Evolutionary conservation across 2,329 filamentous ascomycete genomes (phyloP), one percentile per base, ranked within the genome.

Genomic region (Laburnicola sp.): DNA sequence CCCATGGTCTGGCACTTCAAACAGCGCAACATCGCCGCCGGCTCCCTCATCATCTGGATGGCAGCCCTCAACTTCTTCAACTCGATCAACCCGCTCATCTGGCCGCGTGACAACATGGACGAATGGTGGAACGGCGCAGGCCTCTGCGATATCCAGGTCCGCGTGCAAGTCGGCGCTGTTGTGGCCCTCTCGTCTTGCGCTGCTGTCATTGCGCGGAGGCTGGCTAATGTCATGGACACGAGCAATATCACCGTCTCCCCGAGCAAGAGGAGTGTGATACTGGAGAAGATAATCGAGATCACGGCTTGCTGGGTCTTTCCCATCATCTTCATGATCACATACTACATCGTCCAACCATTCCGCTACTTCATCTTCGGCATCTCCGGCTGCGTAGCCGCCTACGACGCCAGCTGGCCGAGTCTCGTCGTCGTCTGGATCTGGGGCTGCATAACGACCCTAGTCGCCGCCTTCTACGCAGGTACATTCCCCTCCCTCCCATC

Each of bases 111-210:
- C 56, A 74, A 86, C 56, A 61, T 80, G 9, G 32, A 62, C 0
- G 66, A 72, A 4, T 84, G 81, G 79, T 89, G 79, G 78, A 69
- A 78, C 51, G 86, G 86, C 3, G 63, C 67, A 4, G 79, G 78
- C 2, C 79, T 86, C 51, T 89, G 86, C 70, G 86, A 89, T 65
- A 72, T 89, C 42, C 78, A 87, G 58, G 75, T 80, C 47, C 84
- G 85, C 54, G 62, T 88, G 30, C 76, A 80, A 51, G 74, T 82
- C 23, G 82, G 80, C 3, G 72, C 76, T 6, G 75, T 76, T n/a
- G 75, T 83, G 1, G 82, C 78, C 1, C 68, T 83, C 11, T 74
- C 81, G 3, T 79, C 80, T 6, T 75, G 79, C 5, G 64, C 84
- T 6, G 70, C 78, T 23, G 83, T 84, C 63, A 81, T 89, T 43